phyloP scores from a whole-genome alignment of 768 basidiomycete genomes.

The Pleurotus platypus region DNA sequence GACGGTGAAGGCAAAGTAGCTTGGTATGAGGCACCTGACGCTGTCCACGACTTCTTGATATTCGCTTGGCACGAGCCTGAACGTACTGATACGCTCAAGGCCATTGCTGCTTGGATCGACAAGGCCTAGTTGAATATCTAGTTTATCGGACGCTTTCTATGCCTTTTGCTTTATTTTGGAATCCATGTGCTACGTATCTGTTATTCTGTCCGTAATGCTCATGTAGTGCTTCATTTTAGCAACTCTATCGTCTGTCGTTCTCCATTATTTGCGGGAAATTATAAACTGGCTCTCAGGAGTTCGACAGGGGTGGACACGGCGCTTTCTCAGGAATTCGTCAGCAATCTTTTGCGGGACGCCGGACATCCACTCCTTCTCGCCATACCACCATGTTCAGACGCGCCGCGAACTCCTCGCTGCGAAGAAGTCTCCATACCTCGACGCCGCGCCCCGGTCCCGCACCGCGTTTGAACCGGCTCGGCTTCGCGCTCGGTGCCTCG shows the following conservation, averaged over 20 bases:
- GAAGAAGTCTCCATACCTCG: slow-evolving; percentile 49
- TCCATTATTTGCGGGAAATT: neutral
- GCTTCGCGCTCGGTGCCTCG: slow-evolving; percentile 40
- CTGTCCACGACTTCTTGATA: slow-evolving; percentile 49
- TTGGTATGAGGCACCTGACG: slow-evolving; percentile 49
- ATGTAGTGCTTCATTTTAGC: neutral
- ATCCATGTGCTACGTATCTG: neutral
- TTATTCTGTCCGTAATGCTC: neutral
- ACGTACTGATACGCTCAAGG: slow-evolving; percentile 40
- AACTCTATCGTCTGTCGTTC: neutral
- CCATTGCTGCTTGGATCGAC: slow-evolving; percentile 46
- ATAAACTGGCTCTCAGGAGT: neutral
- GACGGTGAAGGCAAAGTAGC: slow-evolving; percentile 38
- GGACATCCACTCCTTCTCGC: slow-evolving; percentile 3
- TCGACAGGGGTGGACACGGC: neutral
- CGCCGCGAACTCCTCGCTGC: slow-evolving; percentile 48
- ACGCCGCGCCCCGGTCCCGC: slow-evolving; percentile 17
- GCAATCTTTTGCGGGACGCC: slow-evolving; percentile 12
- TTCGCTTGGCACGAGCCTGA: slow-evolving; percentile 53
- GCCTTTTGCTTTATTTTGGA: neutral
- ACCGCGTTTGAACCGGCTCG: slow-evolving; percentile 22
- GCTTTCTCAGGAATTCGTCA: neutral
- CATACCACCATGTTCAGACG: slow-evolving; percentile 46
- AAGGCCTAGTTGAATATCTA: neutral
- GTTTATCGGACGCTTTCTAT: too few relatives aligned